Percentiles rank a stretch among this genome's conserved stretches.
These are phyloP conservation scores for Rhododendron kiyosumense DNA, from an alignment of 148 eudicot species.

Conservation along the genomic window DNA sequence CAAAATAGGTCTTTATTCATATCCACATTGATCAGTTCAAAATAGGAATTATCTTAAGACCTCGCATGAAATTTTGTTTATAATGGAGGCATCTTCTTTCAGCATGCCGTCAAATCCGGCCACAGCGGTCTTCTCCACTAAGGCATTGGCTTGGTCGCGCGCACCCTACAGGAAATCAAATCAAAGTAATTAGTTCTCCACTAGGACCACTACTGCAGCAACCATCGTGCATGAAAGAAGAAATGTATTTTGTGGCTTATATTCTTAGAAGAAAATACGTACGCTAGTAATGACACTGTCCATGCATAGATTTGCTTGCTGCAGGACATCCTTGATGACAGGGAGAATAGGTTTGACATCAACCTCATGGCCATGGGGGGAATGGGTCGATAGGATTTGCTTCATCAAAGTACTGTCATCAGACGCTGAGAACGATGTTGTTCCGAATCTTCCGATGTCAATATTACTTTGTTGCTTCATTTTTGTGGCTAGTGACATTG, in stretches of 20 bases:
- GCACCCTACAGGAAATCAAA: constrained; percentile 37
- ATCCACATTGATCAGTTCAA: neutral
- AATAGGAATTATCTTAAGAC: constrained; percentile 16
- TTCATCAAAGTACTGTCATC: neutral
- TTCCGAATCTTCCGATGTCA: too few species aligned
- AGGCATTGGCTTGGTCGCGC: constrained; percentile 12
- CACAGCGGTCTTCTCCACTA: constrained; percentile 37
- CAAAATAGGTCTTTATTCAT: too few species aligned
- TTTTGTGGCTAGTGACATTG: too few species aligned
- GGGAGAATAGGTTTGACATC: neutral
- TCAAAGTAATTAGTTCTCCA: neutral
- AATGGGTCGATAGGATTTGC: neutral
- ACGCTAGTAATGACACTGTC: constrained; percentile 32
- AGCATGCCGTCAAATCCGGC: constrained; percentile 45
- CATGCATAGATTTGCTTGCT: constrained; percentile 38
- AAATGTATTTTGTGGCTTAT: neutral
- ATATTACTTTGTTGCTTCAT: too few species aligned
- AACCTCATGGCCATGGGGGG: neutral
- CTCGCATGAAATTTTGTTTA: constrained; percentile 77
- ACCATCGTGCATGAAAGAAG: neutral
- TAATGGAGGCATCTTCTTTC: constrained; percentile 50
- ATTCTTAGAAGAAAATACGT: neutral
- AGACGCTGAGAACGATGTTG: neutral
- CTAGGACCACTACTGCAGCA: too few species aligned
- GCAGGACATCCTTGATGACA: constrained; percentile 38